Conservation (phyloP, 2,329 filamentous ascomycete species). For the Colletotrichum spaethianum region DNA sequence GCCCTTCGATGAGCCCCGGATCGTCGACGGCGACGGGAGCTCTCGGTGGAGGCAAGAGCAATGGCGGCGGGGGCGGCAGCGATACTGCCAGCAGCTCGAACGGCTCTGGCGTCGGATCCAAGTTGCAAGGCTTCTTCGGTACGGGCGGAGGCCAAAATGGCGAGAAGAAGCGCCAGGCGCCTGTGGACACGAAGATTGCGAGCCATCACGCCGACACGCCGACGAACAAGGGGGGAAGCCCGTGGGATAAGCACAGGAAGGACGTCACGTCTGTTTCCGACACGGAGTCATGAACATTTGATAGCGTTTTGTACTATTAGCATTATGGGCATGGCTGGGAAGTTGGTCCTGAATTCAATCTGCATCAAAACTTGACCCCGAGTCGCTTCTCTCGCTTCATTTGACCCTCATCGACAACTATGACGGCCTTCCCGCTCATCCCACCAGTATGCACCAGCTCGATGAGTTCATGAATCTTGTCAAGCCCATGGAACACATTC, state of each 20-base stretch:
- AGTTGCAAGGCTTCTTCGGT: constrained; percentile 45
- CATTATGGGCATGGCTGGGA: neutral
- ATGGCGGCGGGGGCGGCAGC: neutral
- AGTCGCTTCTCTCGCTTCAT: constrained; percentile 36
- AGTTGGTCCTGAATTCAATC: neutral
- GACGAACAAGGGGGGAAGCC: constrained; percentile 40
- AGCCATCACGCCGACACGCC: constrained; percentile 38
- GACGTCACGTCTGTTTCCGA: constrained; percentile 30
- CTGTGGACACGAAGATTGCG: constrained; percentile 35
- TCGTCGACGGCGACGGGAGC: constrained; percentile 16
- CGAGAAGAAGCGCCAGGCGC: constrained; percentile 25
- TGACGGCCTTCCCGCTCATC: constrained; percentile 68
- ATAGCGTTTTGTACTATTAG: neutral
- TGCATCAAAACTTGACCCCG: neutral
- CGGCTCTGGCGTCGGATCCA: constrained; percentile 18
- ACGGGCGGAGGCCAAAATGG: constrained; percentile 44
- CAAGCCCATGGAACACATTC: constrained; percentile 66
- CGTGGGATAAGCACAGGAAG: constrained; percentile 38
- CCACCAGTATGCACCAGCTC: constrained; percentile 65
- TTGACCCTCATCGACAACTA: constrained; percentile 63
- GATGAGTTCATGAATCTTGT: constrained; percentile 65
- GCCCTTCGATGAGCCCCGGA: constrained; percentile 10
- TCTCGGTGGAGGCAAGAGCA: constrained; percentile 8
- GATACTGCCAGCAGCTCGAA: neutral
- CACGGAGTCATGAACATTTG: neutral